Base-by-base conservation (phyloP, 148 eudicot genomes). In the Vaccinium darrowii region DNA sequence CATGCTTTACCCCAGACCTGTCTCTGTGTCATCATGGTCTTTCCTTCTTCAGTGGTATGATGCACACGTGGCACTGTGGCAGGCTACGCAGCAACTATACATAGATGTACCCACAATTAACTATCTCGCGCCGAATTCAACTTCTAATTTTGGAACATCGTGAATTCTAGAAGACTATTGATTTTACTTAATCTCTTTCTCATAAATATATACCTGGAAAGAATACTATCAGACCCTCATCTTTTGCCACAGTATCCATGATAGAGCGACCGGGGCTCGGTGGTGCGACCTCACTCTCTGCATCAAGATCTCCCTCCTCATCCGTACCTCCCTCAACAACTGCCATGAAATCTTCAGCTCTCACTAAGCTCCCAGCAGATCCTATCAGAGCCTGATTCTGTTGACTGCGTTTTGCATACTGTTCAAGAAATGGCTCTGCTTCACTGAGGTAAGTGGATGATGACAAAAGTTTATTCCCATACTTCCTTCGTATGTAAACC, bases 401-500 rank as follows among this genome's bases (percentile, higher is more conserved):
- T 67, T 97, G 92, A 84, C 96, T 90, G 62, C 98, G 90, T 87
- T 94, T 93, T 43, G 99, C 98, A 88, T 93, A 96, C 84, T 95
- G 95, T 89, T 96, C 98, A 82, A 96, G 98, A 87, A 96, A 96
- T 77, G 94, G 94, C 88, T 95, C 99, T 65, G 96, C 98, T 92
- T 95, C 99, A 82, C 93, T 94, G 50, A 96, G 94, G 87, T 96
- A 96, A 57, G 87, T 88, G 75, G 93, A 90, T 76, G 99, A 92
- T 52, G 88, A 89, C 80, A 94, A 90, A 77, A 86, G 95, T 86
- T 78, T 90, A 82, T 87, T 81, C 76, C 97, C 95, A 81, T 86
- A 94, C 87, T 96, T 95, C 86, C 95, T 92, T 80, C 89, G 87
- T 84, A 95, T 89, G 77, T 88, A 90, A 60, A 92, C 93, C 54